A percentile compares a stretch with the other conserved stretches of the same genome.
Evolutionary conservation across 2,329 filamentous ascomycete genomes (phyloP).

Genomic region (Coniella lustricola): DNA sequence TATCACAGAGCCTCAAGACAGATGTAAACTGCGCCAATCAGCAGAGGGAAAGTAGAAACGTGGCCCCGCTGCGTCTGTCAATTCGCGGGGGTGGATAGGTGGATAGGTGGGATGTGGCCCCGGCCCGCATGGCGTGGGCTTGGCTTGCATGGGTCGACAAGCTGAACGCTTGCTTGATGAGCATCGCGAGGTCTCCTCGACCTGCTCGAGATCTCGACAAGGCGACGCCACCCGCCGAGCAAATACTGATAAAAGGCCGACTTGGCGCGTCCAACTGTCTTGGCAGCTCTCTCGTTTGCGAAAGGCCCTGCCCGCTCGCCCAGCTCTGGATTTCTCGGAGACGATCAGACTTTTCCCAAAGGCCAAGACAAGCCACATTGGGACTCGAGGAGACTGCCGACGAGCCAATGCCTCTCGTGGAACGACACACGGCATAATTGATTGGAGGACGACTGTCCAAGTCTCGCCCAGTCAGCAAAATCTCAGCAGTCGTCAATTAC

Average conservation of each 20-base stretch:
- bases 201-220: not conserved
- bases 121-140: not conserved
- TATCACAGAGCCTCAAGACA: not conserved
- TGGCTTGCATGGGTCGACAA: slow-evolving; percentile 4
- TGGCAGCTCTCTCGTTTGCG: not conserved
- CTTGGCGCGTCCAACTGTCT: slow-evolving; percentile 4
- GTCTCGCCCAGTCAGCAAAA: not conserved
- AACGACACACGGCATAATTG: slow-evolving; percentile 5
- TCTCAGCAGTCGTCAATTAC: not conserved
- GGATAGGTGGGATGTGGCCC: too few species aligned
- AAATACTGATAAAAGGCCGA: not conserved
- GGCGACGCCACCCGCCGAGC: not conserved
- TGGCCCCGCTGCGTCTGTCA: slow-evolving; percentile 9
- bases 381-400: not conserved
- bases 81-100: slow-evolving; percentile 12
- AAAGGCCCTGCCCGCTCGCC: not conserved
- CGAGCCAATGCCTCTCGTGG: not conserved
- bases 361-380: not conserved
- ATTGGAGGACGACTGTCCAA: not conserved
- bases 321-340: not conserved
- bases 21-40: slow-evolving; percentile 2
- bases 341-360: not conserved
- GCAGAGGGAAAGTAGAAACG: not conserved
- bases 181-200: slow-evolving; percentile 6
- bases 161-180: slow-evolving; percentile 3